Base-by-base conservation (phyloP, 345 rosid species). In the Brassica cretica region DNA sequence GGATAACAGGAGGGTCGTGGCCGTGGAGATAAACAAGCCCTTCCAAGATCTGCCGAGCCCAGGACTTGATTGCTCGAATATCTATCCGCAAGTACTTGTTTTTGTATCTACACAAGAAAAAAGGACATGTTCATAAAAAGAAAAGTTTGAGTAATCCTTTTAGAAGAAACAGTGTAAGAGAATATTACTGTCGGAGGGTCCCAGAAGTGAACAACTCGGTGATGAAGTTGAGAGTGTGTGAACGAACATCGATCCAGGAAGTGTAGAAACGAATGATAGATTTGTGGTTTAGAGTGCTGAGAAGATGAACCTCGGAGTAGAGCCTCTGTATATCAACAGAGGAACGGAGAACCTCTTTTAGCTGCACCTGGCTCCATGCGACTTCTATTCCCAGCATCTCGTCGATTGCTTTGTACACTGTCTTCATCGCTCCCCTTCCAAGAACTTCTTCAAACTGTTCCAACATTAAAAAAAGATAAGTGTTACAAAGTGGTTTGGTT, bases 161-260 rank as follows among this genome's bases (percentile, higher is more conserved):
- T 55, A 29, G 16, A 49, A 44, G 76, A 71, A 60, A 39, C 18
- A 62, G 58, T 19, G 46, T 39, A 9, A 58, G 9, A 66, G 29
- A 8, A 15, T 69, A 49, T 75, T 84, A 91, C 97, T 85, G 87
- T 80, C 97, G 79, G 59, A 89, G 88, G 70, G 88, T 88, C 80
- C 97, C 97, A 19, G 97, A 91, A 76, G 93, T 88, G 75, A 91
- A 88, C 92, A 91, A 78, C 81, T 91, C 97, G 24, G 93, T 91
- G 84, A 91, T 91, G 88, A 91, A 89, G 82, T 91, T 89, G 86
- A 89, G 89, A 79, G 86, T 84, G 79, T 84, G 87, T 53, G 58
- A 65, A 39, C 84, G 73, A 67, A 84, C 65, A 72, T 89, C 91
- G 33, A 91, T 85, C 97, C 97, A 91, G 3, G 97, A 91, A 72